Evolutionary conservation across 2,329 filamentous ascomycete species (phyloP).

Genomic region (Neofusicoccum ribis): DNA sequence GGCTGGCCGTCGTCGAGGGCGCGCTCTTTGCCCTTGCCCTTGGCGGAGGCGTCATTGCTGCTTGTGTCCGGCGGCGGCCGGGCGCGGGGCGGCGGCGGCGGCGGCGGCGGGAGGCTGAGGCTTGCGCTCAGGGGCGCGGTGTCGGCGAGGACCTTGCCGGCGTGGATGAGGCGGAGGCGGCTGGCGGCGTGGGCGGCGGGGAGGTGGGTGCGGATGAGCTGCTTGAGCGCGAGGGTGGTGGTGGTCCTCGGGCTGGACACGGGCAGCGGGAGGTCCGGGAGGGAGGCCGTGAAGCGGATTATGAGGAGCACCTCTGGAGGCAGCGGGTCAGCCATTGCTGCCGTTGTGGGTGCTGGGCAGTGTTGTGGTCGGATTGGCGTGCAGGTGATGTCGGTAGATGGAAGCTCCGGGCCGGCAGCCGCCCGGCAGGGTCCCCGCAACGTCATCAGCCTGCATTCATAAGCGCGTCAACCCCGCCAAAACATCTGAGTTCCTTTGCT

Average conservation of each 20-base stretch:
- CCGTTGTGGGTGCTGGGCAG: not conserved
- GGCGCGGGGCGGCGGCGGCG: conserved; percentile 52
- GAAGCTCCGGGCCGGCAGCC: not conserved
- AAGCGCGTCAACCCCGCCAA: conserved; percentile 6
- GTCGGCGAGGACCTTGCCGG: conserved; percentile 83
- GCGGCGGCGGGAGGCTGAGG: conserved; percentile 63
- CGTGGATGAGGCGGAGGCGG: conserved; percentile 84
- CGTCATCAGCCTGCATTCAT: not conserved
- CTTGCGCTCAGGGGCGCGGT: conserved; percentile 65
- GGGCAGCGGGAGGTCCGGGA: conserved; percentile 80
- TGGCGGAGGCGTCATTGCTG: conserved; percentile 21
- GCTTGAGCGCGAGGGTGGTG: conserved; percentile 77
- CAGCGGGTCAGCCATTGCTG: conserved; percentile 3
- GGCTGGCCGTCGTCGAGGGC: conserved; percentile 38
- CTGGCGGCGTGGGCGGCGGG: conserved; percentile 61
- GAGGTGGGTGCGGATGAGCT: conserved; percentile 73
- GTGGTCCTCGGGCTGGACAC: conserved; percentile 68
- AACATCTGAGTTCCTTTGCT: not conserved
- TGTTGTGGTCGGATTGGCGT: not conserved
- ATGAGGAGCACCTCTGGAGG: conserved; percentile 53
- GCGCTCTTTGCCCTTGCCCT: conserved; percentile 67
- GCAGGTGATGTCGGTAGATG: not conserved
- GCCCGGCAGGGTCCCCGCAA: not conserved
- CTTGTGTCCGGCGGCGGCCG: conserved; percentile 24
- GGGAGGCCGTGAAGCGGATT: conserved; percentile 84